phyloP scores from a whole-genome alignment of 148 eudicot species.

The Hydrangea macrophylla region DNA sequence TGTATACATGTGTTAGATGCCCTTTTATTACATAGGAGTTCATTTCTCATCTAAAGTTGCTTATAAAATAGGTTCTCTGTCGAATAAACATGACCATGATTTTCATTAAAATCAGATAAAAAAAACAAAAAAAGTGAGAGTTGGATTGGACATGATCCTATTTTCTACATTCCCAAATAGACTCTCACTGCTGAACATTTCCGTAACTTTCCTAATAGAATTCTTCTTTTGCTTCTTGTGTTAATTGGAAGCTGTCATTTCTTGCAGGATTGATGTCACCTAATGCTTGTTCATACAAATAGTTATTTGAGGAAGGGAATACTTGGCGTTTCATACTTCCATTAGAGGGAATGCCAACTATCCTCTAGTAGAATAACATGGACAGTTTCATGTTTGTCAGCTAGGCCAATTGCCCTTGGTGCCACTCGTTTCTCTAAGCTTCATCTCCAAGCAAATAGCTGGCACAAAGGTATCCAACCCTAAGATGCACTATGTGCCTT shows the following conservation, averaged over 20 bases:
- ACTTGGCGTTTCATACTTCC: slow-evolving; percentile 29
- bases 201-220: slow-evolving; percentile 1
- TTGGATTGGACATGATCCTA: too few species aligned
- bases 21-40: too few species aligned
- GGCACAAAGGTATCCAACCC: slow-evolving; percentile 25
- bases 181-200: too few species aligned
- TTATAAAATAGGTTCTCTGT: too few species aligned
- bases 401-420: slow-evolving; percentile 26
- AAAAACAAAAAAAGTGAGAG: too few species aligned
- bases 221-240: not conserved
- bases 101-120: too few species aligned
- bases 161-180: too few species aligned
- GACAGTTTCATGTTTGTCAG: slow-evolving; percentile 29
- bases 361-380: slow-evolving; percentile 25
- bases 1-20: too few species aligned
- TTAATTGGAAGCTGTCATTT: slow-evolving; percentile 1
- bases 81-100: too few species aligned
- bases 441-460: slow-evolving; percentile 20
- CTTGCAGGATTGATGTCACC: slow-evolving; percentile 27
- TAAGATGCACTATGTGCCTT: not conserved
- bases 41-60: too few species aligned
- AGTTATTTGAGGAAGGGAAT: slow-evolving; percentile 33
- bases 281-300: slow-evolving; percentile 41
- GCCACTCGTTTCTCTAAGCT: slow-evolving; percentile 21
- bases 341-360: slow-evolving; percentile 26